Base-by-base conservation (phyloP, 1,139 yeast genomes). In the Diutina catenulata region DNA sequence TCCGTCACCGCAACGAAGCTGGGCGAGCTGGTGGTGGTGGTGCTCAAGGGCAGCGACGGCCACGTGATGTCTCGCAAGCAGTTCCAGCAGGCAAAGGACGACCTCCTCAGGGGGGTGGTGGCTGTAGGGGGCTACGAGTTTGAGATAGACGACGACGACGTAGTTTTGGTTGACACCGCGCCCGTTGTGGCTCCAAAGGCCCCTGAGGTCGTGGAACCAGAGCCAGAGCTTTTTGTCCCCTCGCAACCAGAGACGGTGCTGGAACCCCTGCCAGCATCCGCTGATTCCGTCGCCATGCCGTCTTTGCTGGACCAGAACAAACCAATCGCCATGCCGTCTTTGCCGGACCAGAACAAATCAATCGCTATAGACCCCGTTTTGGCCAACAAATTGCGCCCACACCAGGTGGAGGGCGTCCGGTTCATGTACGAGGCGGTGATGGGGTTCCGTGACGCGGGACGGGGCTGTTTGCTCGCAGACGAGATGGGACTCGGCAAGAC, bases 401-500 rank as follows among this genome's bases (percentile, higher is more conserved):
- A 91, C 57, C 98, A 91, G 51, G 55, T 72, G 10, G 91, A 80
- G 46, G 98, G 95, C 1, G 82, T 88, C 0, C 56, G 57, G 38
- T 91, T 91, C 50, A 60, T 91, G 48, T 84, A 86, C 49, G 82
- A 82, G 41, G 84, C 95, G 48, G 68, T 87, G 2, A 74, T 81
- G 78, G 94, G 94, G 0, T 58, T 68, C 42, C 57, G 68, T 3
- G 27, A n/a, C 13, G 28, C 27, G n/a, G 37, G 40, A 24, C 16
- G 21, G n/a, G 97, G 98, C 0, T 91, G 93, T 2, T 60, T 91
- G 6, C 57, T 91, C 37, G 98, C 98, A 0, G 98, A 91, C 55
- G 97, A 91, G 51, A 91, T 91, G 98, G 98, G 98, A 0, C 63
- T 91, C 20, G 99, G 99, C 0, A 91, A 91, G 52, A 88, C 97